Base-by-base conservation (phyloP, 2,329 filamentous ascomycete genomes). In the Blastomyces percursus region DNA sequence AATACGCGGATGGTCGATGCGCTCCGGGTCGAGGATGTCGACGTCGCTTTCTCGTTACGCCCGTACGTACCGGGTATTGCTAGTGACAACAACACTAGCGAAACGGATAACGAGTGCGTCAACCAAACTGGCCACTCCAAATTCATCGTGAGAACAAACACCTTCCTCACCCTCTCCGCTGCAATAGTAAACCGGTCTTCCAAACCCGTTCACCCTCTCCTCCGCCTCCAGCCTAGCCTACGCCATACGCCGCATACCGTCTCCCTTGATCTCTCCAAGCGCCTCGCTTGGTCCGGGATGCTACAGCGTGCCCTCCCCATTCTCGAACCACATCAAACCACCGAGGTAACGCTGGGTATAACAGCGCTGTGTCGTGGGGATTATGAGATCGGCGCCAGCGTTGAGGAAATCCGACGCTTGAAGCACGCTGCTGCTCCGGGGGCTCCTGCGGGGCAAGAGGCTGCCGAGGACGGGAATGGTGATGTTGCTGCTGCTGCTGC, bases 241-340 rank as follows among this genome's bases (percentile, higher is more conserved):
- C 84, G 88, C 54, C 84, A 91, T 69, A 85, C 92, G 19, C 84
- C 88, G 0, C 81, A 84, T 59, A 86, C 85, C 64, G 80, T 89
- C 16, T 88, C 90, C 2, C 82, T 96, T 19, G 92, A 96, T 72
- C 84, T 93, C 62, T 88, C 88, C 51, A 86, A 90, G 70, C 90
- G 91, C 66, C 82, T 96, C 61, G 86, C 87, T 1, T 94, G 90
- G 87, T 93, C 91, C 66, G 92, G 92, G 1, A 86, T 89, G 38
- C 75, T 96, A 63, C 92, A 96, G 75, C 86, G 87, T 70, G 80
- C 84, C 1, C 77, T 96, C 0, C 85, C 88, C 0, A 71, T 83
- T 7, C 72, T 96, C 1, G 74, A 76, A 6, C 83, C 85, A 0
- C 82, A 84, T 4, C 78, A 82, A 54, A 82, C 76, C n/a, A 79